Evolutionary conservation across 2,329 filamentous ascomycete species (phyloP).

Genomic region (Colletotrichum sp.): DNA sequence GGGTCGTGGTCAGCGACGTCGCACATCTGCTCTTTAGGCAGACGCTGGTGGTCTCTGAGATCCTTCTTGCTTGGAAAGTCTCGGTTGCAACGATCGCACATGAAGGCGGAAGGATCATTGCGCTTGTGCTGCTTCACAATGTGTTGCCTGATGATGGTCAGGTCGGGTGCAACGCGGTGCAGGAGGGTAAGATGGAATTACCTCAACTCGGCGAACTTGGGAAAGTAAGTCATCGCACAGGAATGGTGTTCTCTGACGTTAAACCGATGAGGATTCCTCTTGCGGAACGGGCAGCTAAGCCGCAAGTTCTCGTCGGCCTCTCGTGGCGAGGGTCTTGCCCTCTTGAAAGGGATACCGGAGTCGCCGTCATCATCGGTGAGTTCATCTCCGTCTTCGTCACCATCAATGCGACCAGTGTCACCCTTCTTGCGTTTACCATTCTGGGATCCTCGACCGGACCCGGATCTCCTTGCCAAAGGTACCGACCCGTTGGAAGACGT

Average conservation of each 20-base stretch:
- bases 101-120: constrained; percentile 43
- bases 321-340: constrained; percentile 31
- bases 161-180: background rate
- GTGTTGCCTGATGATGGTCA: constrained; percentile 35
- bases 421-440: constrained; percentile 41
- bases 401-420: constrained; percentile 4
- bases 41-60: constrained; percentile 41
- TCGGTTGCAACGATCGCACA: constrained; percentile 44
- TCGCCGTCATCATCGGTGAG: constrained; percentile 35
- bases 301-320: constrained; percentile 41
- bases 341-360: constrained; percentile 32
- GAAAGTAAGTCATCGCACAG: constrained; percentile 48
- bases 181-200: constrained; percentile 20
- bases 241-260: constrained; percentile 50
- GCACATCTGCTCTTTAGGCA: constrained; percentile 46
- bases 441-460: constrained; percentile 4
- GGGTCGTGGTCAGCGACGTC: constrained; percentile 44
- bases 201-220: constrained; percentile 45
- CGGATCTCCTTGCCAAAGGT: background rate
- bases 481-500: constrained; percentile 28
- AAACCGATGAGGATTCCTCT: constrained; percentile 48
- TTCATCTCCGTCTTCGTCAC: constrained; percentile 38
- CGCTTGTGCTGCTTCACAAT: constrained; percentile 49
- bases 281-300: constrained; percentile 48
- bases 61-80: constrained; percentile 43